Conservation (phyloP, 768 basidiomycete species). For the Phylloporus sp. region DNA sequence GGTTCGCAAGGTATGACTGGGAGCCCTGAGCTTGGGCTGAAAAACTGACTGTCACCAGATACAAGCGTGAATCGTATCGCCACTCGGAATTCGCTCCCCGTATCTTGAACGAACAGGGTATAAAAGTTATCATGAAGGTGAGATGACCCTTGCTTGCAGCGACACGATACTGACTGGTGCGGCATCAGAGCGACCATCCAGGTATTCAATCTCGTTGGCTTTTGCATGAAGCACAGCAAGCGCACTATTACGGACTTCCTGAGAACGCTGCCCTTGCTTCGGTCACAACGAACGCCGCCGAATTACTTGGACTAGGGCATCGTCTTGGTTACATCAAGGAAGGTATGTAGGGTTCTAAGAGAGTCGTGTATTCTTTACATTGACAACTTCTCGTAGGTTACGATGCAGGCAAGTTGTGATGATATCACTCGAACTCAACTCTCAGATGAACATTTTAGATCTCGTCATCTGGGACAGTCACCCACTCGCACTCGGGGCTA, state of each 20-base stretch:
- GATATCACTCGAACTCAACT: neutral
- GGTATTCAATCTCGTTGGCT: constrained; percentile 68
- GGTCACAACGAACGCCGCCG: constrained; percentile 71
- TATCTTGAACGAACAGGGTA: constrained; percentile 46
- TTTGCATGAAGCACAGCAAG: constrained; percentile 81
- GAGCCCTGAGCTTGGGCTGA: neutral
- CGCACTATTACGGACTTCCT: constrained; percentile 75
- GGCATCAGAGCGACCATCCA: constrained; percentile 60
- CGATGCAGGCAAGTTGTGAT: constrained; percentile 49
- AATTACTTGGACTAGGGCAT: constrained; percentile 71
- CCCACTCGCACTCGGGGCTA: constrained; percentile 74
- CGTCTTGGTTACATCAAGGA: constrained; percentile 72
- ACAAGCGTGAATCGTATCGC: constrained; percentile 57
- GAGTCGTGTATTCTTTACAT: neutral
- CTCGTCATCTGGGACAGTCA: constrained; percentile 69
- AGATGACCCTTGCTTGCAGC: neutral
- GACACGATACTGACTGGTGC: neutral
- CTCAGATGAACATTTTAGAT: constrained; percentile 30
- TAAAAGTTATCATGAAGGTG: constrained; percentile 53
- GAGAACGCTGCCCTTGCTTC: constrained; percentile 66
- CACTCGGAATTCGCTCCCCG: constrained; percentile 57
- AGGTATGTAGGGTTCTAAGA: constrained; percentile 34
- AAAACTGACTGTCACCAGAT: constrained; percentile 22
- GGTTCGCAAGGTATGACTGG: constrained; percentile 38
- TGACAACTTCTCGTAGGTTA: constrained; percentile 42